phyloP scores from a whole-genome alignment of 495 filamentous ascomycete species.

The Darksidea phi region DNA sequence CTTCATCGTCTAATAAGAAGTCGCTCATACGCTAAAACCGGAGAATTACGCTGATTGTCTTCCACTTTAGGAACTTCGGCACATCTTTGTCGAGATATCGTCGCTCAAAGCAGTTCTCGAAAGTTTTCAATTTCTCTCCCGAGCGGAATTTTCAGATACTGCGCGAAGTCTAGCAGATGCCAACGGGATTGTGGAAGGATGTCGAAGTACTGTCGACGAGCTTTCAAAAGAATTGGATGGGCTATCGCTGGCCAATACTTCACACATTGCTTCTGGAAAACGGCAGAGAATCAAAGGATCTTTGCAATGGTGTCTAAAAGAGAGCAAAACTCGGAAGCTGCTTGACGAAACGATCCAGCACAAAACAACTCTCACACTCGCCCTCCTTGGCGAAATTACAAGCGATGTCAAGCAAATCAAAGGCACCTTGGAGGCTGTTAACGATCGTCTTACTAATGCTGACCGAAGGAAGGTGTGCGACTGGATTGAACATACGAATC shows the following conservation, averaged over 20 bases:
- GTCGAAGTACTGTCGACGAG: constrained; percentile 1
- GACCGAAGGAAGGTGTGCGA: constrained; percentile 3
- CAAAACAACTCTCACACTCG: constrained; percentile 4
- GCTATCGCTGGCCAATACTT: neutral
- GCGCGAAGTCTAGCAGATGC: neutral
- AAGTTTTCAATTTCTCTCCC: constrained; percentile 6
- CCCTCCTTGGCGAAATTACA: constrained; percentile 12
- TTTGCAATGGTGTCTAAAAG: constrained; percentile 14
- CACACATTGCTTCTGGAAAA: neutral
- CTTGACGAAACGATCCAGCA: constrained; percentile 7
- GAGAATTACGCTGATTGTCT: too few relatives aligned
- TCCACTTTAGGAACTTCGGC: constrained; percentile 5
- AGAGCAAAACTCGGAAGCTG: constrained; percentile 14
- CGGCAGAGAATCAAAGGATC: constrained; percentile 6
- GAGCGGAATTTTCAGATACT: neutral
- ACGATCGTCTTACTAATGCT: neutral
- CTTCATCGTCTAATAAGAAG: too few relatives aligned
- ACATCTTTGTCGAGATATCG: constrained; percentile 19
- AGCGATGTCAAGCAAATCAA: constrained; percentile 4
- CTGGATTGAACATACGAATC: constrained; percentile 13
- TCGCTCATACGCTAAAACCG: too few relatives aligned
- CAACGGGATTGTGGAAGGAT: constrained; percentile 7
- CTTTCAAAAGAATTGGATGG: constrained; percentile 14
- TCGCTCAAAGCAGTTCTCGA: constrained; percentile 22
- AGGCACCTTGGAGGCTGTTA: neutral